A percentile compares a stretch with the other conserved stretches of the same genome.
Conservation (phyloP, 495 filamentous ascomycete genomes). For the Neurospora sp. region DNA sequence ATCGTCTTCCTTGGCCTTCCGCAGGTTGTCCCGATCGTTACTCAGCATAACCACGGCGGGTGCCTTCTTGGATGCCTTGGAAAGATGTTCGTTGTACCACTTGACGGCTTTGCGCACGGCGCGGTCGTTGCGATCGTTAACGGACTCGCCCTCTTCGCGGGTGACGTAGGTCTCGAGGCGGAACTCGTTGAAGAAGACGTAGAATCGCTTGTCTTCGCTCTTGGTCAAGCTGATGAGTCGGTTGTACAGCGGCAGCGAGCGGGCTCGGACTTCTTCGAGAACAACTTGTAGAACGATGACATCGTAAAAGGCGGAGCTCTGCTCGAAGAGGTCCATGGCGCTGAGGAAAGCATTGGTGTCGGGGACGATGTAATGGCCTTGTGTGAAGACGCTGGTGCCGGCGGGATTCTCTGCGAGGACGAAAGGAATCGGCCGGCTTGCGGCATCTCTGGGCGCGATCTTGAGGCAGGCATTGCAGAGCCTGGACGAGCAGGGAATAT, state of each 20-base stretch:
- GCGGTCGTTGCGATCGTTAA: slow-evolving; percentile 94
- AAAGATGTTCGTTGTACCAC: slow-evolving; percentile 83
- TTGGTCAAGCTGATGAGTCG: slow-evolving; percentile 80
- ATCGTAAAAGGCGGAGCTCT: slow-evolving; percentile 84
- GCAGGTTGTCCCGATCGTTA: slow-evolving; percentile 79
- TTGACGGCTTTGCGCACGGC: slow-evolving; percentile 76
- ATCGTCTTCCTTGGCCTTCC: slow-evolving; percentile 68
- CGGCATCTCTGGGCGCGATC: slow-evolving; percentile 64
- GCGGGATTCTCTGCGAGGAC: slow-evolving; percentile 81
- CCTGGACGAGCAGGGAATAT: slow-evolving; percentile 94
- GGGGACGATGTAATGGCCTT: slow-evolving; percentile 89
- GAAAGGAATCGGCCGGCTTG: slow-evolving; percentile 64
- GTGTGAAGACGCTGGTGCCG: slow-evolving; percentile 66
- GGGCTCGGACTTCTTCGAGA: slow-evolving; percentile 88
- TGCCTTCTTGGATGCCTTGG: slow-evolving; percentile 45
- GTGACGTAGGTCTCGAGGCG: slow-evolving; percentile 79
- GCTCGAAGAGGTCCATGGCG: slow-evolving; percentile 94
- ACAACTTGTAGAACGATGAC: slow-evolving; percentile 93
- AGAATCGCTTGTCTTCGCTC: slow-evolving; percentile 92
- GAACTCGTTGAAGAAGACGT: slow-evolving; percentile 99
- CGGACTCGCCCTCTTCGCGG: slow-evolving; percentile 67
- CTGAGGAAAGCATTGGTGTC: slow-evolving; percentile 95
- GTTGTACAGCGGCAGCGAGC: slow-evolving; percentile 90
- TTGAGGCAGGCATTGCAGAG: slow-evolving; percentile 67
- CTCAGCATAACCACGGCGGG: slow-evolving; percentile 88